Conservation (phyloP, 306 rosid species). For the Morella rubra region DNA sequence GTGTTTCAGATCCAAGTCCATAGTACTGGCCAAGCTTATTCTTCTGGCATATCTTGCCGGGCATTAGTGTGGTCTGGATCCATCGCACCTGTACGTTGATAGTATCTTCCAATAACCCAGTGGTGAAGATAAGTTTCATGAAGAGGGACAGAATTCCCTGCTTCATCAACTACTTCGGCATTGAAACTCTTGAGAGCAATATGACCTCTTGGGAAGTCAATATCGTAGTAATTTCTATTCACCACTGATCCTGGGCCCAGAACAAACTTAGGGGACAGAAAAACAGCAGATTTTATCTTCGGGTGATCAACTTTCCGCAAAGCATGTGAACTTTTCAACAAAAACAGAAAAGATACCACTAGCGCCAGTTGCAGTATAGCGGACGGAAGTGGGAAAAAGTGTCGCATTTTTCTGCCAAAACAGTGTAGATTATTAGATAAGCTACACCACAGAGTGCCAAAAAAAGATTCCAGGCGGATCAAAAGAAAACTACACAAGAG, state of each 20-base stretch:
- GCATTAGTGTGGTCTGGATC: conserved; percentile 13
- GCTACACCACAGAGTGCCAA: background rate
- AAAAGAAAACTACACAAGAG: background rate
- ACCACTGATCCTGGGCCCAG: conserved; percentile 64
- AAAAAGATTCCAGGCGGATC: no score
- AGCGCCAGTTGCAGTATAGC: conserved; percentile 31
- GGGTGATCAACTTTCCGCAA: conserved; percentile 13
- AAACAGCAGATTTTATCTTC: conserved; percentile 43
- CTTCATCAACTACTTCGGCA: conserved; percentile 70
- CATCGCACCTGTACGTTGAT: conserved; percentile 21
- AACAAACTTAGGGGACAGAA: conserved; percentile 57
- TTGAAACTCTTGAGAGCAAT: conserved; percentile 57
- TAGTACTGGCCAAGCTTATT: conserved; percentile 38
- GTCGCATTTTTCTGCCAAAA: background rate
- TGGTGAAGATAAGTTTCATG: conserved; percentile 81
- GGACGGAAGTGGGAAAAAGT: conserved; percentile 1
- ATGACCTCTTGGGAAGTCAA: conserved; percentile 72
- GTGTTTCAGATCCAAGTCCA: conserved; percentile 73
- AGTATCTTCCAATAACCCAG: conserved; percentile 42
- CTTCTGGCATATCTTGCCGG: conserved; percentile 40
- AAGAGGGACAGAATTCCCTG: conserved; percentile 57
- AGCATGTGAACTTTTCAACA: conserved; percentile 31
- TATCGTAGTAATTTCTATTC: conserved; percentile 32
- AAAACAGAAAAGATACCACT: no score
- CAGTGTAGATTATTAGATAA: background rate